Evolutionary conservation across 495 filamentous ascomycete species (phyloP).

Genomic region (Hypoxylon intermedium): DNA sequence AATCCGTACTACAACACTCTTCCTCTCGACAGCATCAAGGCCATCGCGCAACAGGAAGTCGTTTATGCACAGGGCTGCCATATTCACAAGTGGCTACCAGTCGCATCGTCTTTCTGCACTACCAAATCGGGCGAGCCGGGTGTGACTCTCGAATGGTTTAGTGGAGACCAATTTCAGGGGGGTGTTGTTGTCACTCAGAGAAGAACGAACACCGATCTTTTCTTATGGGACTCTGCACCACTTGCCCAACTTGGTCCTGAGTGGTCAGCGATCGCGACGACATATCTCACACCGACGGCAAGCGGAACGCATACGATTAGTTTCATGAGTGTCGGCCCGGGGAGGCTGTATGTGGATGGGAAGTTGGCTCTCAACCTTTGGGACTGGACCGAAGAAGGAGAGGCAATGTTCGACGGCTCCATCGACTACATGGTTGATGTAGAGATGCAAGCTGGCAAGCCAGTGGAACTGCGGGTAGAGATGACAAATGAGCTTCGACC

Average conservation of each 20-base stretch:
- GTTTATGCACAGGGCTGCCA: conserved; percentile 62
- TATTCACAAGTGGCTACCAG: conserved; percentile 70
- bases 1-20: conserved; percentile 78
- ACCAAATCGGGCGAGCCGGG: conserved; percentile 62
- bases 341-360: conserved; percentile 71
- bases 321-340: conserved; percentile 77
- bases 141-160: conserved; percentile 68
- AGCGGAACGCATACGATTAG: conserved; percentile 76
- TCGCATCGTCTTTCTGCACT: conserved; percentile 65
- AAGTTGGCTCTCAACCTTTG: conserved; percentile 76
- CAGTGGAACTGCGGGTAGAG: conserved; percentile 60
- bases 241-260: conserved; percentile 61
- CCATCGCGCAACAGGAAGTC: conserved; percentile 55
- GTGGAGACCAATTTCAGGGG: conserved; percentile 67
- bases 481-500: conserved; percentile 69
- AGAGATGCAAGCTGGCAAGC: conserved; percentile 57
- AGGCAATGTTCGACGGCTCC: conserved; percentile 67
- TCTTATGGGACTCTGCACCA: conserved; percentile 74
- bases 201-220: conserved; percentile 67
- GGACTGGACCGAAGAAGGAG: conserved; percentile 71
- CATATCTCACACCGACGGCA: conserved; percentile 57
- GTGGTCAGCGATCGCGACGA: conserved; percentile 67
- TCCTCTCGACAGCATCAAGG: conserved; percentile 62
- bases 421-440: conserved; percentile 61
- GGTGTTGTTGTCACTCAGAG: conserved; percentile 60